Conservation (phyloP, 768 basidiomycete genomes). For the Xerocomus brunneocitrinus region DNA sequence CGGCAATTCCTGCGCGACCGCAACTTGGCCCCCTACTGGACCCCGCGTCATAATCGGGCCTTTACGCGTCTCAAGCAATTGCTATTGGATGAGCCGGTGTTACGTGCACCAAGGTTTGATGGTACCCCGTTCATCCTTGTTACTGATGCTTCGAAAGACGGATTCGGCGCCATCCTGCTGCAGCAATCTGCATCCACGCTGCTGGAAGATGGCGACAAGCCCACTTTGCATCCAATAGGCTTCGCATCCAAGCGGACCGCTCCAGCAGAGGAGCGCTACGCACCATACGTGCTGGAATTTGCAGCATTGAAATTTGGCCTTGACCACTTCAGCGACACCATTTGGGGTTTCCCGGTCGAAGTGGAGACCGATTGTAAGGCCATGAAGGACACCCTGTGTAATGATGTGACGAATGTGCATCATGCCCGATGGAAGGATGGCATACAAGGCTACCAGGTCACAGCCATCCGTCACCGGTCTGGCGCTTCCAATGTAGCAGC, state of each 20-base stretch:
- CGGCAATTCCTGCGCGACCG: neutral
- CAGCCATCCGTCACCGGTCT: neutral
- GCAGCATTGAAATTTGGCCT: constrained; percentile 33
- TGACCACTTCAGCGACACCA: constrained; percentile 30
- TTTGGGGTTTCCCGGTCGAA: constrained; percentile 8
- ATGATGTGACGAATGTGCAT: neutral
- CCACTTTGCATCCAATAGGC: too few species aligned
- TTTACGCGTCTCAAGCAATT: neutral
- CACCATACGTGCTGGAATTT: constrained; percentile 35
- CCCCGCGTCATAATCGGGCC: neutral
- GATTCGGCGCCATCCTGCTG: neutral
- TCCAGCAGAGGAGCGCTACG: constrained; percentile 20
- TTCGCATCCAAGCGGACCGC: too few species aligned
- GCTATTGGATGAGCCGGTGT: neutral
- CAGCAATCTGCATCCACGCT: neutral
- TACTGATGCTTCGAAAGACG: neutral
- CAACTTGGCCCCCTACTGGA: neutral
- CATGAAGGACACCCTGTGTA: neutral
- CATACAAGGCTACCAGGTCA: neutral
- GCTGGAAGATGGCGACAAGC: too few species aligned
- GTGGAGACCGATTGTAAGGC: neutral
- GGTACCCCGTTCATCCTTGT: neutral
- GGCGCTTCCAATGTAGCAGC: neutral
- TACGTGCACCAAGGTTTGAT: neutral
- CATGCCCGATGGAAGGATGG: neutral